Evolutionary conservation across 441 rosid species (phyloP), one percentile per base, ranked within the genome.

Genomic region (Adansonia grandidieri): DNA sequence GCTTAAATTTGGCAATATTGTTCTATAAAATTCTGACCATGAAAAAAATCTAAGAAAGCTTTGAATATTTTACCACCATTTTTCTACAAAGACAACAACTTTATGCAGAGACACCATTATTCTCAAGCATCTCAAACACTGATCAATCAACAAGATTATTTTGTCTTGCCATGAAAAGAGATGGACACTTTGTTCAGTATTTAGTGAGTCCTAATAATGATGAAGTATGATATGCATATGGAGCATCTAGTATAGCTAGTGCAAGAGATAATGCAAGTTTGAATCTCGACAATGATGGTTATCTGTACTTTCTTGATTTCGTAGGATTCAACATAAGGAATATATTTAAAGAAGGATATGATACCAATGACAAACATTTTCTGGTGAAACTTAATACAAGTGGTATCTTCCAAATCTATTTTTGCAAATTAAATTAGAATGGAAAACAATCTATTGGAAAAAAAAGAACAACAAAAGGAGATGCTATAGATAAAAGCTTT

Each of bases 151-250:
- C 85, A 0, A 77, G 86, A 17, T 4, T 20, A 1, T 84, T 83
- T 42, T 78, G 64, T 19, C 79, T 86, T 62, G 2, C 1, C 8
- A 82, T 81, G 87, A 85, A 83, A 20, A 0, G 0, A 0, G 85
- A 86, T 45, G 85, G 86, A 11, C 76, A 86, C 54, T 82, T 87
- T 28, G 80, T 84, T 40, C 80, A 72, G 28, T 84, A 84, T 19
- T 81, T 86, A 0, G 20, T 24, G 2, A 9, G n/a, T 45, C 14
- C 17, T n/a, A 51, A 51, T n/a, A 51, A 11, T 5, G 42, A 17
- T 9, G 14, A 24, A 1, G 9, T 28, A 64, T 22, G 5, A 2
- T 50, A 76, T 53, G 0, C 83, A 50, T 86, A 81, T 58, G 84
- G 65, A 72, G 0, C 75, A 0, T 37, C 83, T 1, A 5, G 0